Evolutionary conservation across 1,284 basidiomycete genomes (phyloP).

Genomic region (Ceraceosorus guamensis): DNA sequence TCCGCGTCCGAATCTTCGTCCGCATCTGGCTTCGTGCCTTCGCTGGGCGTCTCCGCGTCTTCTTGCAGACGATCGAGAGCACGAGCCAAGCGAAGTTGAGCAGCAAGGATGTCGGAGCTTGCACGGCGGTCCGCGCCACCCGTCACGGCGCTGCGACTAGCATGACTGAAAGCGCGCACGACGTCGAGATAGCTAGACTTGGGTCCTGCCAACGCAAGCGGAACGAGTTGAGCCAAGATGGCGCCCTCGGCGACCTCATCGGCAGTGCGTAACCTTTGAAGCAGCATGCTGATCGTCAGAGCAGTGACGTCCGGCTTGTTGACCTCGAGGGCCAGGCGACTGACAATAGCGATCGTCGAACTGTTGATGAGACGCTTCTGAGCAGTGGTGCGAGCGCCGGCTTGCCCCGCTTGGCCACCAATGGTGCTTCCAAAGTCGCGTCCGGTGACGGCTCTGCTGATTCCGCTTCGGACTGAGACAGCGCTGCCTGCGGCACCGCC

Average conservation of each 20-base stretch:
- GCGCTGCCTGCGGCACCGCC: conserved; percentile 52
- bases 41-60: conserved; percentile 8
- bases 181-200: conserved; percentile 75
- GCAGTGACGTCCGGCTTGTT: conserved; percentile 34
- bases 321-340: conserved; percentile 38
- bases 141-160: conserved; percentile 63
- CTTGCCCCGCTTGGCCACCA: conserved; percentile 19
- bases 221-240: conserved; percentile 83
- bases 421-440: conserved; percentile 16
- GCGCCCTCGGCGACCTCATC: conserved; percentile 80
- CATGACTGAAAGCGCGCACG: conserved; percentile 73
- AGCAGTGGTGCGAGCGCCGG: conserved; percentile 59
- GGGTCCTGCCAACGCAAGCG: conserved; percentile 73
- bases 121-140: conserved; percentile 24
- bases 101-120: conserved; percentile 45
- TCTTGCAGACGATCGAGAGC: conserved; percentile 24
- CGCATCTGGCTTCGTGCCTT: background rate
- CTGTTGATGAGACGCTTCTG: conserved; percentile 76
- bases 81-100: conserved; percentile 29
- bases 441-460: conserved; percentile 37
- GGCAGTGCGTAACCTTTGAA: conserved; percentile 76
- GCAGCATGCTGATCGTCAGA: conserved; percentile 69
- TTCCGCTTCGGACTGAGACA: conserved; percentile 53
- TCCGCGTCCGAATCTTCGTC: conserved; percentile 6
- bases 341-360: conserved; percentile 62